Base-by-base conservation (phyloP, 2,329 filamentous ascomycete genomes). In the Stachybotrys chlorohalonatus region DNA sequence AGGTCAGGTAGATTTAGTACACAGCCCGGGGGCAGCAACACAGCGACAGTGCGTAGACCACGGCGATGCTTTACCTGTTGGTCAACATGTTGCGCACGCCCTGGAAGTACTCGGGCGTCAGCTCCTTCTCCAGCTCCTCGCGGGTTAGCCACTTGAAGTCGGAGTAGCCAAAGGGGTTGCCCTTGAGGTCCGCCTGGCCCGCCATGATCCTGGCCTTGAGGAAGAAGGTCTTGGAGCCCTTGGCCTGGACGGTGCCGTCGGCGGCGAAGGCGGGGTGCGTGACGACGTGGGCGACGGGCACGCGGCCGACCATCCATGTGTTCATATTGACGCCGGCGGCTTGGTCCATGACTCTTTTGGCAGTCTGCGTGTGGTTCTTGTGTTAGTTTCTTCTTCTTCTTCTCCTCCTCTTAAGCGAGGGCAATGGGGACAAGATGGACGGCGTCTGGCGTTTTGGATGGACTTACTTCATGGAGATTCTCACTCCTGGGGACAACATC, bases 151-250 rank as follows among this genome's bases (percentile, higher is more conserved):
- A 99, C 74, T 89, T 85, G 75, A 94, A 99, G 69, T 96, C 90
- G 53, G 79, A 78, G 53, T 94, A 77, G 6, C 86, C 88, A 55
- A 88, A 80, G 57, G 76, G 75, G 73, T 94, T 96, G 56, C 76
- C 78, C 58, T 77, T 75, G 53, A 97, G 71, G 70, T 96, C 82
- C 32, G 87, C 90, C 74, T 97, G 94, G n/a, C 94, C 94, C 39
- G 92, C 90, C 88, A 97, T 90, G 70, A 99, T 97, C 59, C 94
- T 84, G 52, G 85, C 89, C 79, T 97, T 97, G 78, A 97, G 83
- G 80, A 95, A 96, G 73, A 99, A 99, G 2, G 85, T 86, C 80
- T 96, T 96, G 66, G 87, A 82, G 53, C 89, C 90, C 55, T 79
- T 73, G 60, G 69, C 62, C 56, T 70, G 65, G 49, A 78, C 63